Evolutionary conservation across 2,329 filamentous ascomycete genomes (phyloP), one percentile per base, ranked within the genome.

Genomic region (Fusarium sp.): DNA sequence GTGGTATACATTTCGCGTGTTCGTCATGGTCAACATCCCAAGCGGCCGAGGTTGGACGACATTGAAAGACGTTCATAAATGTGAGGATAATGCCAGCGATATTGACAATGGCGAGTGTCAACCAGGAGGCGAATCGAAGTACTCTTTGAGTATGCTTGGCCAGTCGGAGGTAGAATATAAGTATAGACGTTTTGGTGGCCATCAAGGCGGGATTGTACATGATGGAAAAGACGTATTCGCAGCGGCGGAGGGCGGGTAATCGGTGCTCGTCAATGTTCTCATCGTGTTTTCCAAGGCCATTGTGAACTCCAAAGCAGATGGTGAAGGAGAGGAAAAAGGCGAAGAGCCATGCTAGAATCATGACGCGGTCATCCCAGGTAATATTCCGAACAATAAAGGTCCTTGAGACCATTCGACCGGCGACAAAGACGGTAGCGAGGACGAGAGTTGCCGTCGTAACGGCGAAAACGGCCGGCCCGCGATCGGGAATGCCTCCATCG

Each of bases 151-250:
- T 90, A 62, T 93, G 92, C 73, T 91, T 91, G 26, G 93, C 92
- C 48, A 98, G 85, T 40, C 91, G 91, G 50, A 98, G 85, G 80
- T 97, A 98, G 79, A 98, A 98, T 54, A 96, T 86, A 60, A 98
- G 85, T 73, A 98, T 93, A n/a, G 94, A 97, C 0, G 93, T 94
- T 81, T 98, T 98, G 51, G 93, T 94, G 4, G 92, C 90, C 93
- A 97, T 97, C 58, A 97, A 84, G 5, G 93, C 91, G 14, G 94
- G 94, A 76, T 97, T 97, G 90, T 95, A 68, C 40, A 91, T 77
- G 38, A 91, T 84, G 8, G 88, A 89, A 72, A 91, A 90, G 59
- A 85, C 85, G 80, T 91, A 91, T 85, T 91, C 87, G 71, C 82
- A 85, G 50, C 81, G 82, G 59, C 89, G 86, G 66, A 94, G 81